These are phyloP conservation scores for Pichia sp. DNA, from an alignment of 1,139 yeast genomes.

Conservation along the genomic window DNA sequence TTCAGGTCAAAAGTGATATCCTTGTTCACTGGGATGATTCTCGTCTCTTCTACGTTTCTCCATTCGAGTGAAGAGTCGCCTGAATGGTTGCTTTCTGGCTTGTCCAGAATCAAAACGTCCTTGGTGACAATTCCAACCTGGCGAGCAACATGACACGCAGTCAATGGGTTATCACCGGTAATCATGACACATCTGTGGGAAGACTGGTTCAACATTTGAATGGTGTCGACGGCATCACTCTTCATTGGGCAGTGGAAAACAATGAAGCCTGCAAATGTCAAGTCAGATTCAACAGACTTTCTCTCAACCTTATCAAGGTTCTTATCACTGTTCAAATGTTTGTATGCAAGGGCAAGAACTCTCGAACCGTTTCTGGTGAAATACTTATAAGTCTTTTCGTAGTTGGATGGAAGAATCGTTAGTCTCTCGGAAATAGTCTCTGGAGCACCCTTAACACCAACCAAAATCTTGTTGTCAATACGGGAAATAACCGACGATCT, in stretches of 20 bases:
- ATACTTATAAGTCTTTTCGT: conserved; percentile 83
- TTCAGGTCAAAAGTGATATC: conserved; percentile 51
- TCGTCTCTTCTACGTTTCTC: conserved; percentile 80
- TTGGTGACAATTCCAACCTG: conserved; percentile 84
- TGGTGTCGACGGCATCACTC: conserved; percentile 84
- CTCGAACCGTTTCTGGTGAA: conserved; percentile 96
- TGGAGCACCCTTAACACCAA: conserved; percentile 99
- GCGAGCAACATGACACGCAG: conserved; percentile 96
- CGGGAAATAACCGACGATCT: conserved; percentile 90
- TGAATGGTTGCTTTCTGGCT: conserved; percentile 59
- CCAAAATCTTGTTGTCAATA: conserved; percentile 54
- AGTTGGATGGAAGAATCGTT: conserved; percentile 63
- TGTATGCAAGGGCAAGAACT: conserved; percentile 90
- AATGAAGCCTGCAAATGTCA: conserved; percentile 85
- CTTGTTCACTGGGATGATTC: conserved; percentile 61
- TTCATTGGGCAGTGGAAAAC: conserved; percentile 98
- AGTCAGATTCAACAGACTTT: conserved; percentile 67
- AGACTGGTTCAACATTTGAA: conserved; percentile 89
- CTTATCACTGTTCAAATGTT: conserved; percentile 49
- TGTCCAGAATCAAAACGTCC: conserved; percentile 82
- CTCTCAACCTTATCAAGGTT: conserved; percentile 60
- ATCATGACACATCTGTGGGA: conserved; percentile 96
- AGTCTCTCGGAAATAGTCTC: conserved; percentile 87
- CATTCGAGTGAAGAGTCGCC: conserved; percentile 63
- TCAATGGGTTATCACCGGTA: conserved; percentile 97